Evolutionary conservation across 176 grass and related monocot species (phyloP), one percentile per base, ranked within the genome.

Genomic region (Thalia dealbata): DNA sequence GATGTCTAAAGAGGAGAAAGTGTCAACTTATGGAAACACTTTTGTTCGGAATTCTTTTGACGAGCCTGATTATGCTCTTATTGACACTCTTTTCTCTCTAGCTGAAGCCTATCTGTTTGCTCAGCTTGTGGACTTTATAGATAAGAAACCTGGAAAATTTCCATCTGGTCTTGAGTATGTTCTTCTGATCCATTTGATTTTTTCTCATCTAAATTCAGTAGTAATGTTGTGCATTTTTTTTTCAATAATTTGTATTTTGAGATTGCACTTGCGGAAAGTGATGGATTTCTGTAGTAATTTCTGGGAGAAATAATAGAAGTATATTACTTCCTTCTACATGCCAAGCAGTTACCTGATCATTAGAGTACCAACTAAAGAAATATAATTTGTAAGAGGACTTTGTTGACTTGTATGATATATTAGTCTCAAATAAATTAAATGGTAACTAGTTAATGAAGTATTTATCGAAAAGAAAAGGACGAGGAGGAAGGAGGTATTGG

Each of bases 71-170:
- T 97, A 97, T 81, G 87, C 90, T 72, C 81, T 97, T 52, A 91
- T 97, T 64, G 95, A 97, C 75, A 97, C 95, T 6, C 85, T 97
- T 71, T 97, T 97, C 73, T 97, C 95, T 71, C 65, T 97, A 82
- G 90, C 87, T 67, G 95, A 97, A 88, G 85, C 95, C 68, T 97
- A 97, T 87, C 79, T 97, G 60, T 97, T 97, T 82, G 81, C 90
- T 66, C 95, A 97, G 81, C 87, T 97, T 71, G 95, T 97, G 77
- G 87, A 97, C 77, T 97, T 97, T 61, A 88, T 93, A 83, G 95
- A 97, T 82, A 82, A 55, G 15, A 93, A 91, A 78, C 95, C 85
- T 75, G 90, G 81, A 81, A 97, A 93, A 91, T 78, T 97, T 82
- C 87, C 95, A 80, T 79, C 76, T 72, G 87, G 85, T 58, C 84